A percentile compares a stretch with the other conserved stretches of the same genome.
Evolutionary conservation across 179 eudicot genomes (phyloP).

Genomic region (Silene noctiflora): DNA sequence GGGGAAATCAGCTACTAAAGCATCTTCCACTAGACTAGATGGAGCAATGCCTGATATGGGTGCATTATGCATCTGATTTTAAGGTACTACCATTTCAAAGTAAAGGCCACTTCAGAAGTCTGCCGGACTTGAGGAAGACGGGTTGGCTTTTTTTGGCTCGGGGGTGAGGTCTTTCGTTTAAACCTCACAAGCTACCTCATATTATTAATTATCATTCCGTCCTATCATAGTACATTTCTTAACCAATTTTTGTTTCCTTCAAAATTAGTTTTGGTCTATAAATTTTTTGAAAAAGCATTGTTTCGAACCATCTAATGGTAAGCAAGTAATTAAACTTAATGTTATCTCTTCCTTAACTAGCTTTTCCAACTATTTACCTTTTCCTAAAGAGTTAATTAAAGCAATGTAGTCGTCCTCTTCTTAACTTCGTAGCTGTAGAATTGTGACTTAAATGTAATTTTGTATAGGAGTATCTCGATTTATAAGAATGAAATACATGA

Average conservation of each 20-base stretch:
- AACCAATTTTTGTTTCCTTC: not conserved
- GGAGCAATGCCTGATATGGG: constrained; percentile 59
- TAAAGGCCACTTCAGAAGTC: not conserved
- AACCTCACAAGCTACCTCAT: not conserved
- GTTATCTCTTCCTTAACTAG: too few relatives aligned
- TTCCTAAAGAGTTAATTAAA: too few relatives aligned
- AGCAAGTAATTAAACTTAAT: not conserved
- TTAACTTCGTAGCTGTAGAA: too few relatives aligned
- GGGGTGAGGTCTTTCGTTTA: not conserved
- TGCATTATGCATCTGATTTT: constrained; percentile 61
- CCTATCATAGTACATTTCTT: not conserved
- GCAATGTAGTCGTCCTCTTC: too few relatives aligned
- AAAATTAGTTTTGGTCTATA: constrained; percentile 37
- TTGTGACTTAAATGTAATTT: too few relatives aligned
- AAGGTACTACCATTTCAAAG: constrained; percentile 15
- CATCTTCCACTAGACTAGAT: constrained; percentile 31
- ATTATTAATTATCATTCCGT: not conserved
- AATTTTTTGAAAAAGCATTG: constrained; percentile 47
- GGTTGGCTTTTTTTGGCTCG: not conserved
- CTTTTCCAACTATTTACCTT: too few relatives aligned
- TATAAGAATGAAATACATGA: too few relatives aligned
- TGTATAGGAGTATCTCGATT: too few relatives aligned
- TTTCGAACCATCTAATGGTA: not conserved
- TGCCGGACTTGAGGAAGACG: not conserved
- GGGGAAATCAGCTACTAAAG: constrained; percentile 29